Conservation (phyloP, 1,284 basidiomycete genomes). For the Omphalotus olearius region DNA sequence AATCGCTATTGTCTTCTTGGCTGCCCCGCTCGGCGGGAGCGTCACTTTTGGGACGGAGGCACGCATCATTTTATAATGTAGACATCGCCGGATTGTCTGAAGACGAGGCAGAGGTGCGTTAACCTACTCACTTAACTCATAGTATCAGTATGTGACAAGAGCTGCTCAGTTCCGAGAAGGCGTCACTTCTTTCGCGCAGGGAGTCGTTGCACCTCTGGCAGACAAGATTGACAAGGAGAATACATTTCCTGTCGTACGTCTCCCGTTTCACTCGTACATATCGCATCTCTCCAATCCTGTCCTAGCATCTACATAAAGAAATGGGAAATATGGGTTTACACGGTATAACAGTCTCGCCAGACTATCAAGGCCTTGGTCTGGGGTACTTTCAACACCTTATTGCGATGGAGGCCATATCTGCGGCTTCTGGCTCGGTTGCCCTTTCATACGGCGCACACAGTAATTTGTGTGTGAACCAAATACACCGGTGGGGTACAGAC, state of each 20-base stretch:
- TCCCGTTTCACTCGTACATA: slow-evolving; percentile 5
- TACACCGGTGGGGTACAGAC: slow-evolving; percentile 83
- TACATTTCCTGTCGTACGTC: slow-evolving; percentile 67
- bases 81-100: slow-evolving; percentile 80
- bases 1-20: no score
- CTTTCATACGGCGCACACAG: slow-evolving; percentile 95
- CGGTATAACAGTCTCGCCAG: slow-evolving; percentile 78
- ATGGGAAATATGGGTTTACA: slow-evolving; percentile 83
- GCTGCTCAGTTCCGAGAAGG: slow-evolving; percentile 70
- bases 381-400: slow-evolving; percentile 89
- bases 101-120: slow-evolving; percentile 76
- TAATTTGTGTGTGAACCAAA: slow-evolving; percentile 88
- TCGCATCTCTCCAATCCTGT: slow-evolving; percentile 9
- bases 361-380: slow-evolving; percentile 75
- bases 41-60: slow-evolving; percentile 19
- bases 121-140: neutral
- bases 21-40: no score
- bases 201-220: slow-evolving; percentile 79
- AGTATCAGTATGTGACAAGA: neutral
- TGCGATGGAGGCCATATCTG: slow-evolving; percentile 90
- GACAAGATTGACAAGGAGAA: slow-evolving; percentile 83
- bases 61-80: slow-evolving; percentile 66
- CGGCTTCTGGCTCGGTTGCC: slow-evolving; percentile 86
- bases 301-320: slow-evolving; percentile 84
- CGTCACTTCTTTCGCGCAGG: slow-evolving; percentile 73